Base-by-base conservation (phyloP, 805 yeast genomes). In the Saccharomycopsis sp. region DNA sequence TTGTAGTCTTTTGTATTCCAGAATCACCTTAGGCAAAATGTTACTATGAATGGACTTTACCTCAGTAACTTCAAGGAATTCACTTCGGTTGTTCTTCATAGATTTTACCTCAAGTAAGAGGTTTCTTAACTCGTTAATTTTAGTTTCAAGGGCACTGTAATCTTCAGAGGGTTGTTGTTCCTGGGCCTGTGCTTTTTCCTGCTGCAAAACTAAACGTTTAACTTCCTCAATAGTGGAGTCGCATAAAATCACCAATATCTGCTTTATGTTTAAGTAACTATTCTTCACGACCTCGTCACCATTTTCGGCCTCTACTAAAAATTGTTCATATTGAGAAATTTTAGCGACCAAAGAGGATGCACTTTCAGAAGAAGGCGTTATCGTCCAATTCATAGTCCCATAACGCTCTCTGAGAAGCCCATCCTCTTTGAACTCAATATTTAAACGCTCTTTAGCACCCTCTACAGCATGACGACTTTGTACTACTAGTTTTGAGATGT, bases 261-360 rank as follows among this genome's bases (percentile, higher is more conserved):
- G 75, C 57, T 76, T 79, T 53, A 87, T 73, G n/a, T 77, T 75
- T 1, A 68, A 63, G 62, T 82, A 80, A 53, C 80, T 79, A 2
- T 70, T 67, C 3, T 69, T 64, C 0, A 89, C 79, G 1, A 78
- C 72, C 2, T 69, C 69, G 69, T 91, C 96, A 7, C 94, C 87
- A 2, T 72, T 66, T 29, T 72, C 70, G 0, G 96, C 94, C 61
- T 82, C 82, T 0, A 66, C 64, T 17, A 87, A 68, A 65, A 84
- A 85, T 2, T 65, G 67, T 35, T 74, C 75, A 20, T 77, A 77
- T 1, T 67, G 65, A 15, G 29, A 17, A 1, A 84, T 66, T 54
- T 78, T 78, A 2, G 70, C 69, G 52, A 70, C 63, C 2, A 79
- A 68, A 1, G 71, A 74, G 0, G 68, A 62, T 8, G 79, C 78